Base-by-base conservation (phyloP, 2,329 filamentous ascomycete genomes). In the Trichoderma asperellum region DNA sequence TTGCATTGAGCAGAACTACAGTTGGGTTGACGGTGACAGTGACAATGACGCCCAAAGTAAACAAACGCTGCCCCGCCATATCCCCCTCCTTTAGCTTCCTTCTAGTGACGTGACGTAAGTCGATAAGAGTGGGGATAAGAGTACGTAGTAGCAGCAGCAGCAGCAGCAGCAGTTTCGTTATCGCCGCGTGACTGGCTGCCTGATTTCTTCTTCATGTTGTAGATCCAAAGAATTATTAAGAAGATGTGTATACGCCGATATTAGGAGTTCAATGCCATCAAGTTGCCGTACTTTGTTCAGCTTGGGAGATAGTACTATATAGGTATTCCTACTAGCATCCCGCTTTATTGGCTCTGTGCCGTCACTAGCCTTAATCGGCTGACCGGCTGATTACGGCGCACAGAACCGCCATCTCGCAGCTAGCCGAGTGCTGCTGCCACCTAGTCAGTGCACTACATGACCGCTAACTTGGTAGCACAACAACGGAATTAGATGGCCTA, bases 321-420 rank as follows among this genome's bases (percentile, higher is more conserved):
- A n/a, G n/a, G n/a, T n/a, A n/a, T n/a, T n/a, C n/a, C n/a, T 24
- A 24, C 24, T 24, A 3, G 21, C 34, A 53, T 55, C 35, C 16
- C 34, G 34, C 55, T 21, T 59, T 11, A 11, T 21, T 16, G 24
- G 61, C 27, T 35, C 53, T 64, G 47, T 64, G 61, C 61, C 61
- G 61, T 49, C 61, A 64, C 47, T 64, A 49, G 37, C 52, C 52
- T 57, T 35, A 29, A 32, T 21, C 63, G 37, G 52, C 35, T 49
- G 37, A 27, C 52, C 63, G 63, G 63, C 63, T 66, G 37, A 66
- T 47, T 43, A 57, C 63, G 63, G 63, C 52, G 52, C 63, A 37
- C 16, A 27, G 18, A 43, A 18, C 37, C 58, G 35, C 62, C 43
- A 57, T 65, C 52, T 35, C 62, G 5, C 62, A 56, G 21, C 40